phyloP scores from a whole-genome alignment of 78 protist genomes.

The Dictyostelium capitatum region DNA sequence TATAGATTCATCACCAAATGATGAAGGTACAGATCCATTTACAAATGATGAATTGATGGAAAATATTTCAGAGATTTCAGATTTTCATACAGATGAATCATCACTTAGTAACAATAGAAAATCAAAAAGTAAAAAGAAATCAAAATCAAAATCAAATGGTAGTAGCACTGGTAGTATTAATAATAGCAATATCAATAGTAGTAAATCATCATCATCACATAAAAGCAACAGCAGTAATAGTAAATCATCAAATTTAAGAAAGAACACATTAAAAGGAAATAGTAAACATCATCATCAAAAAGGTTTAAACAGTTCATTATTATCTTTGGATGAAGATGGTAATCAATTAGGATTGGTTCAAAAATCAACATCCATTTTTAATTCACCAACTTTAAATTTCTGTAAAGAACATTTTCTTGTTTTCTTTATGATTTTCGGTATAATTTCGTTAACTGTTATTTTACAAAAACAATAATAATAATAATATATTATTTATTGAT shows the following conservation, averaged over 20 bases:
- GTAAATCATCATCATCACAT: constrained; percentile 16
- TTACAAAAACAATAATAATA: constrained; percentile 35
- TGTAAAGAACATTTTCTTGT: constrained; percentile 46
- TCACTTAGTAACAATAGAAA: neutral
- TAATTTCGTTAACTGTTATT: constrained; percentile 1
- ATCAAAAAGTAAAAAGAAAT: constrained; percentile 1
- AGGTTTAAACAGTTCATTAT: neutral
- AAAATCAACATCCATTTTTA: neutral
- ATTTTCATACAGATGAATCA: constrained; percentile 13
- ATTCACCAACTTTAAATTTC: constrained; percentile 3
- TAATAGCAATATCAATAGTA: neutral
- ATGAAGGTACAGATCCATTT: neutral
- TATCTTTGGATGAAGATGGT: neutral
- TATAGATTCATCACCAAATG: neutral
- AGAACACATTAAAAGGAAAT: neutral
- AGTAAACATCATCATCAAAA: neutral
- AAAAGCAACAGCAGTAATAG: neutral
- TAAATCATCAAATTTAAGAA: constrained; percentile 1
- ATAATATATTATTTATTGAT: neutral
- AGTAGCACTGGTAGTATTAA: neutral
- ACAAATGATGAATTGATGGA: neutral
- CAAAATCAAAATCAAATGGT: neutral
- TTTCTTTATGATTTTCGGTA: constrained; percentile 26
- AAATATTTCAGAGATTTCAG: constrained; percentile 21
- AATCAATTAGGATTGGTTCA: neutral